These are phyloP conservation scores for Fusarium tjaetaba DNA, from an alignment of 2,329 filamentous ascomycete species.

Conservation along the genomic window DNA sequence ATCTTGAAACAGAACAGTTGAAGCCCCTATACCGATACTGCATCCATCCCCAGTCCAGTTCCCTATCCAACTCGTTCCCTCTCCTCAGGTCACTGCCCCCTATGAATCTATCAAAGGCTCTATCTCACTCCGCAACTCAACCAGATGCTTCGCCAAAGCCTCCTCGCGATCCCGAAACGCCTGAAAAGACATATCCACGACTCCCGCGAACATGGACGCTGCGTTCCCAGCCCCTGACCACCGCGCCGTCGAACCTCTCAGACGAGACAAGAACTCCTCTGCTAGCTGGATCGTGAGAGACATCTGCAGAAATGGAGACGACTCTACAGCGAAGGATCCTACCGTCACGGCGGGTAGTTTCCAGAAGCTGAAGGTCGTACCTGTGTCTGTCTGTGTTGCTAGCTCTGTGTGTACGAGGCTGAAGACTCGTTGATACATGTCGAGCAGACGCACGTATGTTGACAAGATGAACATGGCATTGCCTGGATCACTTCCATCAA, in stretches of 20 bases:
- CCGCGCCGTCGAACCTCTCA: slow-evolving; percentile 46
- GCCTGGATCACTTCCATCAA: slow-evolving; percentile 48
- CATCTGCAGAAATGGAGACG: slow-evolving; percentile 54
- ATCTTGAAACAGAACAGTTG: not conserved
- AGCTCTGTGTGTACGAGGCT: slow-evolving; percentile 49
- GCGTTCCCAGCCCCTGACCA: slow-evolving; percentile 41
- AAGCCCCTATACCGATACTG: slow-evolving; percentile 10
- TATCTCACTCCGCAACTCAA: slow-evolving; percentile 48
- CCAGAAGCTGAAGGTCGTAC: slow-evolving; percentile 49
- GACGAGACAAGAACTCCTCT: slow-evolving; percentile 52
- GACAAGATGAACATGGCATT: slow-evolving; percentile 53
- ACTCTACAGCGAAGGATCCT: slow-evolving; percentile 53
- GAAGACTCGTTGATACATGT: slow-evolving; percentile 54
- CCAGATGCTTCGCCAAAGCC: slow-evolving; percentile 47
- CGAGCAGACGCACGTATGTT: slow-evolving; percentile 52
- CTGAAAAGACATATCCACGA: slow-evolving; percentile 46
- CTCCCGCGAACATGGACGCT: slow-evolving; percentile 47
- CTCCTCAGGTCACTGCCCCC: not conserved
- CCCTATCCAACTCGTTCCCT: not conserved
- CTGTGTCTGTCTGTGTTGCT: slow-evolving; percentile 38
- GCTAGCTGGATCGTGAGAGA: slow-evolving; percentile 55
- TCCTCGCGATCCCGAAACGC: slow-evolving; percentile 49
- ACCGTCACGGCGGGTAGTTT: slow-evolving; percentile 54
- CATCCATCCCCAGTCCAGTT: not conserved
- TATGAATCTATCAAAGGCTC: slow-evolving; percentile 46